Percentiles rank a stretch among this genome's conserved stretches.
Evolutionary conservation across 176 grass and related monocot species (phyloP).

Genomic region (Carex myosuroides): DNA sequence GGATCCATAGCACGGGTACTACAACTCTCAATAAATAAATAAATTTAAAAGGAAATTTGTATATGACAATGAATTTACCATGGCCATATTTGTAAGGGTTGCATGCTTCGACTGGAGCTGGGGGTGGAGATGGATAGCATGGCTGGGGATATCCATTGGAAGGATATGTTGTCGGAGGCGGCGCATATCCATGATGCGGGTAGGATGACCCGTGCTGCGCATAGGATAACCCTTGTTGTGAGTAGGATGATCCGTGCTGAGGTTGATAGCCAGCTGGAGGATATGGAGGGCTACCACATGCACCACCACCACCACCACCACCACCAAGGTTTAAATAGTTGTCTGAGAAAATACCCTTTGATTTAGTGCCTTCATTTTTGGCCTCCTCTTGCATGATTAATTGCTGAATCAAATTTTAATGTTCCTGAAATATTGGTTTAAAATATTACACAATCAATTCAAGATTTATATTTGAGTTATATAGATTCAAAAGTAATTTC

Average conservation of each 20-base stretch:
- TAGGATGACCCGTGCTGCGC: neutral
- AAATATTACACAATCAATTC: no score
- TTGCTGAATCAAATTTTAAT: neutral
- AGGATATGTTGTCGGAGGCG: neutral
- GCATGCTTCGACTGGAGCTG: neutral
- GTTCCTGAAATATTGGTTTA: neutral
- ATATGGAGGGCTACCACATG: neutral
- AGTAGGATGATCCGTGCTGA: neutral
- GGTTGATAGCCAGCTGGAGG: neutral
- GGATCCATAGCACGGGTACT: no score
- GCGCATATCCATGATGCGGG: neutral
- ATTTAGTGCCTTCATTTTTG: neutral
- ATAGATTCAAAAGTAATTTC: no score
- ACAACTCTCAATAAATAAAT: no score
- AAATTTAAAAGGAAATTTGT: neutral
- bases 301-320: neutral
- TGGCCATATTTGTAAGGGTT: neutral
- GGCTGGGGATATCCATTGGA: neutral
- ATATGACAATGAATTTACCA: neutral
- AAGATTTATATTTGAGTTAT: no score
- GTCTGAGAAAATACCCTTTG: constrained; percentile 1
- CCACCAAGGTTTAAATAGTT: neutral
- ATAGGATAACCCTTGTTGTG: neutral
- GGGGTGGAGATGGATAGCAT: neutral
- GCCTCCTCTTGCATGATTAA: neutral